Evolutionary conservation across 2,329 filamentous ascomycete genomes (phyloP), one percentile per base, ranked within the genome.

Genomic region (Byssothecium circinans): DNA sequence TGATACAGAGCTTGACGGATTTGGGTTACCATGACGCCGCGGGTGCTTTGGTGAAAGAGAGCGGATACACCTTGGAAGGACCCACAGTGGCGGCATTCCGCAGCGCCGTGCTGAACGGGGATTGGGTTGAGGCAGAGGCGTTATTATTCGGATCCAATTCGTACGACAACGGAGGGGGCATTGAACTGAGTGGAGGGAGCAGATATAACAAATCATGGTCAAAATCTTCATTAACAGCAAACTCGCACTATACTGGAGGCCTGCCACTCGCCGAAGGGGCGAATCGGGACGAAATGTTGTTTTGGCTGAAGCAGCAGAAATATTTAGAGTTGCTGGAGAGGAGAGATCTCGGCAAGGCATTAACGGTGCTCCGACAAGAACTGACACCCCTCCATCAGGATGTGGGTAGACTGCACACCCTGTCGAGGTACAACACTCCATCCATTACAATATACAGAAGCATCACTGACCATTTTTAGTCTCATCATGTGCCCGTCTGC

Each of bases 271-370:
- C 86, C 14, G 82, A 88, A 35, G 86, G 83, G 19, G 87, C 89
- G 6, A 87, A 96, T 61, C 81, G 81, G 47, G 84, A 86, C 57
- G 79, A 87, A 43, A 92, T 99, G 87, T 81, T 86, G 38, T 96
- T 97, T 69, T 86, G 85, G 77, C 78, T 99, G 61, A 82, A 92
- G 54, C 88, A 95, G 67, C 94, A 99, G 68, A 97, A 97, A 70
- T 99, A 92, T 62, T 77, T 99, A 23, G 94, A 99, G 74, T 76
- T 96, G 8, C 75, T 99, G 35, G 91, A 97, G 69, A 77, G 79
- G 61, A 79, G 84, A 57, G 85, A 96, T 60, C 82, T 89, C 8
- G 80, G 80, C 12, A 79, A 81, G 42, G 94, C 92, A 7, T 77
- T 99, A 47, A 79, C 80, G 62, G 90, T 96, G n/a, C 79, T 99